Percentiles rank a stretch among this genome's conserved stretches.
Evolutionary conservation across 176 grass and related monocot genomes (phyloP).

Genomic region (Carex cristatella): DNA sequence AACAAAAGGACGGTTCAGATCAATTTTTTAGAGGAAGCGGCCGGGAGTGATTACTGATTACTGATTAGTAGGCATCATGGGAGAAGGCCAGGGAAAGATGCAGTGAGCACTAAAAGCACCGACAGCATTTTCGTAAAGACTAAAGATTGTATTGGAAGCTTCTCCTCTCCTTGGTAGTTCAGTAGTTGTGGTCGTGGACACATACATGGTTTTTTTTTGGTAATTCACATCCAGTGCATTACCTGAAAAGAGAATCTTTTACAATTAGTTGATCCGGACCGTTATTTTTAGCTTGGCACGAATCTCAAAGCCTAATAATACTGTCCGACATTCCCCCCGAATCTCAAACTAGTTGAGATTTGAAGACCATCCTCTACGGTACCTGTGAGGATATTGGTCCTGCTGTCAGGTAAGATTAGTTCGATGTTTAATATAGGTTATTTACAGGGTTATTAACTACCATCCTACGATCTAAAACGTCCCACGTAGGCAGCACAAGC

Average conservation of each 20-base stretch:
- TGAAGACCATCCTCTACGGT: too few species aligned
- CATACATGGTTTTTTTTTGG: too few species aligned
- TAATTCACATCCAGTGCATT: too few species aligned
- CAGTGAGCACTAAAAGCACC: conserved; percentile 12
- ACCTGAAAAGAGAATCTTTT: too few species aligned
- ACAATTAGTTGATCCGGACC: too few species aligned
- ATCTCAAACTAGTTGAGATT: too few species aligned
- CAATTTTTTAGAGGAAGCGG: background rate
- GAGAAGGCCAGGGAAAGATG: background rate
- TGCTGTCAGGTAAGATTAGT: background rate
- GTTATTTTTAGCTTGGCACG: too few species aligned
- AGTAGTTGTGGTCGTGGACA: too few species aligned
- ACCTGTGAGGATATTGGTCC: too few species aligned
- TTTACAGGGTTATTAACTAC: background rate
- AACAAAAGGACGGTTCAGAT: background rate
- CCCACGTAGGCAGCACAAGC: background rate
- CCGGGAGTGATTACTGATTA: background rate
- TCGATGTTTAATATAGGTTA: background rate
- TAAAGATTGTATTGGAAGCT: background rate
- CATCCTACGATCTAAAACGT: background rate
- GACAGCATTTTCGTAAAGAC: background rate
- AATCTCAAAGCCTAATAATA: too few species aligned
- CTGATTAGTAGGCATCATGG: background rate
- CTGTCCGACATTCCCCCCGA: too few species aligned
- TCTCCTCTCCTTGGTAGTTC: too few species aligned